These are phyloP conservation scores for Marasmius tenuissimus DNA, from an alignment of 1,284 basidiomycete species.

Conservation along the genomic window DNA sequence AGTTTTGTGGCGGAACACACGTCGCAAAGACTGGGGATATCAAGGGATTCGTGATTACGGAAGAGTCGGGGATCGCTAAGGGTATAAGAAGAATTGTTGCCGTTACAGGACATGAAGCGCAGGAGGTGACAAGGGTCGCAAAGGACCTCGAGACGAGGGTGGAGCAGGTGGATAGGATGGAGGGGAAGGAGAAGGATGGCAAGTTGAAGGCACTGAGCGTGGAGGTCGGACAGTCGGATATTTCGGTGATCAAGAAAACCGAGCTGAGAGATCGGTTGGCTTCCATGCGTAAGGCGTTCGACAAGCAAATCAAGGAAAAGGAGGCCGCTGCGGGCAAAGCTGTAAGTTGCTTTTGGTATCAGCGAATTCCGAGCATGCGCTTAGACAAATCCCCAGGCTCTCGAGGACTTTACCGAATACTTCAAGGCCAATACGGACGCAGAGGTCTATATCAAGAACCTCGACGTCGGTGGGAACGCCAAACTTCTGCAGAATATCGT, in stretches of 20 bases:
- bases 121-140: slow-evolving; percentile 75
- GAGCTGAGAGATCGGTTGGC: slow-evolving; percentile 77
- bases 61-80: slow-evolving; percentile 98
- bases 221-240: slow-evolving; percentile 90
- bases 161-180: slow-evolving; percentile 60
- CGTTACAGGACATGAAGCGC: slow-evolving; percentile 93
- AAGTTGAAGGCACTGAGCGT: slow-evolving; percentile 81
- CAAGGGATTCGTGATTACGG: slow-evolving; percentile 91
- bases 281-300: slow-evolving; percentile 78
- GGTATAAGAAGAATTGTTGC: slow-evolving; percentile 94
- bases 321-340: slow-evolving; percentile 80
- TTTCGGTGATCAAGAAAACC: slow-evolving; percentile 84
- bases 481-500: slow-evolving; percentile 82
- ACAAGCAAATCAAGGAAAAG: slow-evolving; percentile 84
- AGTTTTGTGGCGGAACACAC: slow-evolving; percentile 99
- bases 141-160: slow-evolving; percentile 67
- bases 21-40: slow-evolving; percentile 95
- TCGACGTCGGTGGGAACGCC: slow-evolving; percentile 79
- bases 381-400: slow-evolving; percentile 47
- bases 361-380: background rate
- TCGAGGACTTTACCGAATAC: slow-evolving; percentile 69
- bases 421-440: slow-evolving; percentile 79
- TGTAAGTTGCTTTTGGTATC: slow-evolving; percentile 41
- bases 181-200: slow-evolving; percentile 84
- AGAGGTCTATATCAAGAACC: slow-evolving; percentile 64